Evolutionary conservation across 768 basidiomycete species (phyloP), one percentile per base, ranked within the genome.

Genomic region (Roridomyces roridus): DNA sequence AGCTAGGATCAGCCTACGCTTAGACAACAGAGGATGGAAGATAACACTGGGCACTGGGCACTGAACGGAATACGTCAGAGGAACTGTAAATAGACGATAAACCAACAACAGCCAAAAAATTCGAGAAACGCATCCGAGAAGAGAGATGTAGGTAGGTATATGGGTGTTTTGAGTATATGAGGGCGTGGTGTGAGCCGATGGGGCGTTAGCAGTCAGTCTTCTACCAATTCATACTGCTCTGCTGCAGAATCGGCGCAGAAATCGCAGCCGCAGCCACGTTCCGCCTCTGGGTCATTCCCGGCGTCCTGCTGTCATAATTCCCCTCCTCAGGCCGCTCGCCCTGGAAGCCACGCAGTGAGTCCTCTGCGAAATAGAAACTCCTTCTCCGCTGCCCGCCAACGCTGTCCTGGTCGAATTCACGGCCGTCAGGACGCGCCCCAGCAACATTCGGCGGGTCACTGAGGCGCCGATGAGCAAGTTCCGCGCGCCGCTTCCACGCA

Each of bases 151-250:
- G 39, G 39, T 21, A 40, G 39, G 39, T 23, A 40, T 34, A 34
- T 34, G 31, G 39, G n/a, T 4, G 9, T 40, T 23, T 18, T 40
- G 39, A 11, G 21, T n/a, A 23, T 4, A 23, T 40, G 21, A 8
- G 8, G 39, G 39, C 11, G 39, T 23, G 9, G 20, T 23, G 43
- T n/a, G 43, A 26, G 3, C 43, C 14, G 25, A 12, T 20, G 25
- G 21, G 20, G 14, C 21, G 43, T 23, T 23, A 34, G 45, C 45
- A 23, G 17, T n/a, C 26, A 14, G 15, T 4, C 17, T 26, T 62
- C 78, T 77, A 94, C 91, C 91, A 94, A 70, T 92, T 90, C 85
- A 93, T 85, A 63, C 86, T 93, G 72, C 87, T 94, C 74, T 91
- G 88, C 67, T 83, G 77, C 72, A 94, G 68, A 57, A 92, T 82